Evolutionary conservation across 2,329 filamentous ascomycete species (phyloP), one percentile per base, ranked within the genome.

Genomic region (Corynespora cassiicola): DNA sequence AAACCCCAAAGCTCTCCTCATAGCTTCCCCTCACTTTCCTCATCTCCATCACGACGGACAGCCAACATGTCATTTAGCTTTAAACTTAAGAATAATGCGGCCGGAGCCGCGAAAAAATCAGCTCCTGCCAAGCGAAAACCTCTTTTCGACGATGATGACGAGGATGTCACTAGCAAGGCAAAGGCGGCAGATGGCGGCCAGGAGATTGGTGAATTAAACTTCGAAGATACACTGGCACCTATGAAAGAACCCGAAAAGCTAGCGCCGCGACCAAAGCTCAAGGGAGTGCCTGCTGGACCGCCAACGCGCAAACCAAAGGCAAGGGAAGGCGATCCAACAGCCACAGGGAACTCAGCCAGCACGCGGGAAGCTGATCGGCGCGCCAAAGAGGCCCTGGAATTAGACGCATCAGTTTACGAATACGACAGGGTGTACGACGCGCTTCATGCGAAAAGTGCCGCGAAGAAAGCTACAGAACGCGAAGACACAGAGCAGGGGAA

Each of bases 391-490:
- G 87, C 87, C 2, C 75, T 83, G 45, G 77, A 81, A 42, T 62
- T 86, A 7, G 88, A 94, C 56, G 74, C 87, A 2, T 85, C 82
- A 31, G 84, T 94, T 52, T 94, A 91, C 74, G 88, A 94, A 70
- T 95, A 94, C 71, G 89, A 95, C 64, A 80, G 79, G 2, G 87
- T 89, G 15, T 91, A 90, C 70, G 88, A 92, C 54, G 86, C 85
- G 1, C 75, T 92, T 25, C 86, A 88, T 50, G 71, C 73, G 2
- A 62, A 69, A 10, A 59, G 63, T 3, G 80, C 82, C 11, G 77
- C 83, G 42, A 79, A 81, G 52, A 78, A 78, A 42, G 74, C 73
- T 4, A 76, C 76, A 6, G 73, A 74, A 30, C 74, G 75, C 28
- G 74, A 74, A 36, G 77, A 78, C 35, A 78, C 79, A 4, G 69